A percentile compares a stretch with the other conserved stretches of the same genome.
These are phyloP conservation scores for Phytophthora sp. DNA, from an alignment of 352 stramenopile species.

Conservation along the genomic window DNA sequence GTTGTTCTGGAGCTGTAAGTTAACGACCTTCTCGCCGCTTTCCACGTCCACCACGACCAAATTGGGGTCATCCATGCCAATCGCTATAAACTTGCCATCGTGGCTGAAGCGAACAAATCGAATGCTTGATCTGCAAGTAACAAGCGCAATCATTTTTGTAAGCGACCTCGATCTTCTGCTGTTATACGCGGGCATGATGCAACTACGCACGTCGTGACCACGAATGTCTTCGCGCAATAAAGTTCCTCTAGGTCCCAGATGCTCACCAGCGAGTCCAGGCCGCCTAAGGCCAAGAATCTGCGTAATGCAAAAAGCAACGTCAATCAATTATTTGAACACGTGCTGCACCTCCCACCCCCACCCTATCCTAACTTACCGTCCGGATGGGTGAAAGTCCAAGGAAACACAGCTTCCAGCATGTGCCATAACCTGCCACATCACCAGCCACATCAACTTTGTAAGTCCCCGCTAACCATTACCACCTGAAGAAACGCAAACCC, in stretches of 20 bases:
- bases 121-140: conserved; percentile 68
- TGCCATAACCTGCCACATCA: conserved; percentile 56
- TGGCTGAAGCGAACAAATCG: conserved; percentile 81
- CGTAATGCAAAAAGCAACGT: conserved; percentile 3
- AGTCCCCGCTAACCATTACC: too few species aligned
- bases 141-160: conserved; percentile 3
- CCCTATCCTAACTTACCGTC: too few species aligned
- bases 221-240: conserved; percentile 85
- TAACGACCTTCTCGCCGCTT: conserved; percentile 63
- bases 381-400: conserved; percentile 79
- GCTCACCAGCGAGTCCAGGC: conserved; percentile 85
- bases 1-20: conserved; percentile 70
- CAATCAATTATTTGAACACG: neutral
- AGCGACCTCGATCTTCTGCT: neutral
- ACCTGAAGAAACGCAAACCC: too few species aligned
- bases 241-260: conserved; percentile 88
- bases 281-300: conserved; percentile 78
- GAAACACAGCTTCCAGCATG: conserved; percentile 85
- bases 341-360: too few species aligned
- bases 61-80: conserved; percentile 79
- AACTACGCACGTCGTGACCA: conserved; percentile 73
- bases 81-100: conserved; percentile 73
- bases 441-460: neutral
- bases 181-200: neutral
- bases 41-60: conserved; percentile 71